Evolutionary conservation across 1,284 basidiomycete genomes (phyloP), one percentile per base, ranked within the genome.

Genomic region (Vanrija humicola): DNA sequence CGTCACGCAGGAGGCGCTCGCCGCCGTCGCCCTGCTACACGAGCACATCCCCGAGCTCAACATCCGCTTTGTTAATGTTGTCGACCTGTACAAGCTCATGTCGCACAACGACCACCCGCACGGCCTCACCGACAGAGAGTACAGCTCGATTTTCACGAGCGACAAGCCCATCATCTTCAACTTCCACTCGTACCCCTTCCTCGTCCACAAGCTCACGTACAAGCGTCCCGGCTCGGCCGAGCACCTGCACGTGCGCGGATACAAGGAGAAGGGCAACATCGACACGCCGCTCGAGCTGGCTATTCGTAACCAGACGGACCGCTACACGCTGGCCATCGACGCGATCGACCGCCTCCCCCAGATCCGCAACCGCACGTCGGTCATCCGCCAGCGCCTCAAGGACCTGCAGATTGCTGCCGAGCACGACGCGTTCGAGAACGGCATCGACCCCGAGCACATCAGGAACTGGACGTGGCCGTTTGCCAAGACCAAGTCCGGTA

Each of bases 131-230:
- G 79, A 83, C 44, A 81, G 80, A 1, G 82, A 82, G 7, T 92
- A 88, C 69, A 77, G 82, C 38, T 78, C 81, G 21, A 79, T 91
- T 25, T 90, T 92, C 77, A 89, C 88, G 5, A 65, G 71, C 16
- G 83, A 90, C 69, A 82, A 79, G 64, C 82, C 83, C 0, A 77
- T 92, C 44, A 82, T 89, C 67, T 82, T 91, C 78, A 90, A 90
- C 77, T 92, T 89, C 78, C 91, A 93, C 72, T 87, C 89, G 2
- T 72, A 66, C 61, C 72, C 70, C 46, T 42, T n/a, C n/a, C 40
- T 42, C 16, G 19, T 45, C 43, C 43, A 45, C 43, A 23, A 26
- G 21, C 43, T 45, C 43, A 45, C 43, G 12, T 48, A 43, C 40
- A 43, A 43, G 40, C 38, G 46, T 29, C 46, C 38, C 29, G 46